Conservation (phyloP, 495 filamentous ascomycete genomes). For the Penicillium mononematosum region DNA sequence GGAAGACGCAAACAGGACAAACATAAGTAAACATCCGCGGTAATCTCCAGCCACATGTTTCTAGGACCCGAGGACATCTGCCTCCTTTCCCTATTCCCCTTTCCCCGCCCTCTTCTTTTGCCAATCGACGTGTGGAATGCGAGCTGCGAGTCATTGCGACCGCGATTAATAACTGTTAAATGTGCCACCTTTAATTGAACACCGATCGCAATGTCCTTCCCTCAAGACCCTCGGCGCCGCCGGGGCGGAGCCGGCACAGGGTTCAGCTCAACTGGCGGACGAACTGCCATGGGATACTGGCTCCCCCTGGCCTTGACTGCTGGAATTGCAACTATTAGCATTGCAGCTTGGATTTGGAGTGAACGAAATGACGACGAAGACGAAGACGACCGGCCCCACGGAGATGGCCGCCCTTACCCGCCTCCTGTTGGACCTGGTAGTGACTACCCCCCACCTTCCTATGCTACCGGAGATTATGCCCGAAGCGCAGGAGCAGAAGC, state of each 20-base stretch:
- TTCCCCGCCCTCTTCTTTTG: slow-evolving; percentile 28
- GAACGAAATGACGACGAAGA: slow-evolving; percentile 75
- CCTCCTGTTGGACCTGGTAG: slow-evolving; percentile 35
- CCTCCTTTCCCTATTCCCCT: slow-evolving; percentile 24
- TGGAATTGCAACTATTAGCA: slow-evolving; percentile 76
- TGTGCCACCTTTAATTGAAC: slow-evolving; percentile 32
- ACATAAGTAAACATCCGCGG: slow-evolving; percentile 24
- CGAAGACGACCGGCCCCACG: slow-evolving; percentile 51
- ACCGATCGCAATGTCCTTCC: slow-evolving; percentile 65
- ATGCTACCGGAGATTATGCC: slow-evolving; percentile 33
- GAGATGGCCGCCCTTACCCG: slow-evolving; percentile 27
- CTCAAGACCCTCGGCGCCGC: slow-evolving; percentile 61
- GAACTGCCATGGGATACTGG: slow-evolving; percentile 78
- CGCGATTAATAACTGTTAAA: slow-evolving; percentile 27
- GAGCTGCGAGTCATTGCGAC: slow-evolving; percentile 34
- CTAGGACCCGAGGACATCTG: slow-evolving; percentile 30
- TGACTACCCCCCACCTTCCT: slow-evolving; percentile 31
- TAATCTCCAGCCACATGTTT: slow-evolving; percentile 52
- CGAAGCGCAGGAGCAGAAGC: slow-evolving; percentile 31
- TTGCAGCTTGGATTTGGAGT: slow-evolving; percentile 92
- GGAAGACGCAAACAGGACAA: slow-evolving; percentile 13
- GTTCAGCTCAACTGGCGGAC: slow-evolving; percentile 56
- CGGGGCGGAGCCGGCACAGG: slow-evolving; percentile 54
- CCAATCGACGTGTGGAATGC: slow-evolving; percentile 35
- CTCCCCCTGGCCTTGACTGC: slow-evolving; percentile 80